Conservation (phyloP, 371 early-diverging fungal genomes). For the Saksenaea vasiformis region DNA sequence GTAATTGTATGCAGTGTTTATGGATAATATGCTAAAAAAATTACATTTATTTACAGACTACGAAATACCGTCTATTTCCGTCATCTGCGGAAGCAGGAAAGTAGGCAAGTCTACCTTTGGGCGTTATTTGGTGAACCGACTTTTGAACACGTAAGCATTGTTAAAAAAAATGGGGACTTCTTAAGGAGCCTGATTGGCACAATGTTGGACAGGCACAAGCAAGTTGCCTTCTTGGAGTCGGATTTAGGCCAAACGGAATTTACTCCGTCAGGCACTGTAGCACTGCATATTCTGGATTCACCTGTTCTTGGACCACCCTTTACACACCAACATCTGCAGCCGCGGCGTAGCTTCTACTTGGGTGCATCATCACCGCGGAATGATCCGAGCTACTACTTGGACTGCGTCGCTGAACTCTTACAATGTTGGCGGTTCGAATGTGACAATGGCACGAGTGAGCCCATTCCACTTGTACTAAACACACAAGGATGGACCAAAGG, state of each 20-base stretch:
- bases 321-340: slow-evolving; percentile 61
- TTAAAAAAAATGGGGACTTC: not conserved
- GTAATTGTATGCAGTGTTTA: not conserved
- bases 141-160: slow-evolving; percentile 59
- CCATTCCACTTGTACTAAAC: slow-evolving; percentile 77
- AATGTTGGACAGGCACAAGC: slow-evolving; percentile 25
- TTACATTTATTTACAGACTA: slow-evolving; percentile 8
- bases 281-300: slow-evolving; percentile 63
- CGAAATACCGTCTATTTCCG: slow-evolving; percentile 40
- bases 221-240: slow-evolving; percentile 77
- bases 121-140: slow-evolving; percentile 64
- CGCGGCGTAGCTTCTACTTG: slow-evolving; percentile 64
- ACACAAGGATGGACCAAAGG: slow-evolving; percentile 86
- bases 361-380: slow-evolving; percentile 67
- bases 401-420: slow-evolving; percentile 57
- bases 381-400: slow-evolving; percentile 72
- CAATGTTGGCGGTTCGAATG: slow-evolving; percentile 49
- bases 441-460: slow-evolving; percentile 8
- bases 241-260: slow-evolving; percentile 86
- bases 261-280: slow-evolving; percentile 70
- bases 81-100: slow-evolving; percentile 71
- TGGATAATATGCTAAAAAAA: not conserved
- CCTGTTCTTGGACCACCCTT: slow-evolving; percentile 81
- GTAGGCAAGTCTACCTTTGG: slow-evolving; percentile 81
- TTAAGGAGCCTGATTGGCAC: not conserved